Evolutionary conservation across 129 eudicot species (phyloP), one percentile per base, ranked within the genome.

Genomic region (Flaveria robusta): DNA sequence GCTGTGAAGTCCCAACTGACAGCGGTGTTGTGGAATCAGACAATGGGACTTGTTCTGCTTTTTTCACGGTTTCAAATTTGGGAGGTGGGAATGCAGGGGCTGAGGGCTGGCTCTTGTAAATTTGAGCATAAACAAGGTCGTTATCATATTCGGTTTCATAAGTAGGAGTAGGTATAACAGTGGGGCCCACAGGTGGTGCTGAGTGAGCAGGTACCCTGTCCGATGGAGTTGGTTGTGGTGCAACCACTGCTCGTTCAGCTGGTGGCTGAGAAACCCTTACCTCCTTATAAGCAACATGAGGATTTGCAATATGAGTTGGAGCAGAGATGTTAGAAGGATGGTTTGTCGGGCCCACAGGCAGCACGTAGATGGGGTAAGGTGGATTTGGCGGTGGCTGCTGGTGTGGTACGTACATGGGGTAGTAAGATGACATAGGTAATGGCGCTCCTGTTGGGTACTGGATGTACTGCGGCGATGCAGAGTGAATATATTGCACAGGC

Each of bases 41-140:
- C 76, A 81, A 77, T 50, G 80, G 66, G 42, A 80, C 82, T 29
- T 77, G 68, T 26, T 82, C 82, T 2, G 82, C 74, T 68, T 68
- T 87, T 66, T 86, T 81, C 82, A 75, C 27, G 15, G 75, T 79
- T 64, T 87, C 87, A 45, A 80, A 83, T 65, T 75, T 88, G 23
- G 85, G 76, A 71, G 85, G 59, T 10, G 84, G 76, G 60, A 86
- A 77, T 20, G 75, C 70, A 34, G 98, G 97, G 20, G 81, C 89
- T 0, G 95, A 77, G 31, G 97, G 96, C 87, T 92, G 97, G 73
- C 89, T 83, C 68, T 93, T 90, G 81, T 93, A 93, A 66, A 93
- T 88, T 80, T 87, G 93, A 74, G 92, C 89, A 79, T 84, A 91
- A 54, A 87, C 92, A 78, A 89, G 87, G 58, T 90, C 97, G 23